Conservation (phyloP, 2,329 filamentous ascomycete species). For the Fusarium burgessii region DNA sequence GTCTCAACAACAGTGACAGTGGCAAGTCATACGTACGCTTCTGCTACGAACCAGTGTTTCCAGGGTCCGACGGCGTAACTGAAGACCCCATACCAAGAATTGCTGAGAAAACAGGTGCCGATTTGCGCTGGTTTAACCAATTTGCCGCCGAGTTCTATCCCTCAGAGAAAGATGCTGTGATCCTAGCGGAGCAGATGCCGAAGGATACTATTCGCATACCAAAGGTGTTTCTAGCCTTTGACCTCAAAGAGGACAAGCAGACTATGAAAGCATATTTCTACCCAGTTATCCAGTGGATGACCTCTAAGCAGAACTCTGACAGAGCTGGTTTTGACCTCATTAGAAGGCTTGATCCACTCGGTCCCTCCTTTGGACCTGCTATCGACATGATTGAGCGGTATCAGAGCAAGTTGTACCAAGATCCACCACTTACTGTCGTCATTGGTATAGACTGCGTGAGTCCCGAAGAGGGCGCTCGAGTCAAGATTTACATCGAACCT, state of each 20-base stretch:
- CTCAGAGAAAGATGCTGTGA: slow-evolving; percentile 21
- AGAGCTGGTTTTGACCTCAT: slow-evolving; percentile 39
- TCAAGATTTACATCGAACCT: slow-evolving; percentile 45
- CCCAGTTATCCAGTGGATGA: slow-evolving; percentile 44
- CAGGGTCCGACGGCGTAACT: slow-evolving; percentile 20
- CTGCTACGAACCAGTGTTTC: slow-evolving; percentile 28
- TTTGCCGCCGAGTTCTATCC: slow-evolving; percentile 40
- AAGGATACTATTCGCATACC: slow-evolving; percentile 36
- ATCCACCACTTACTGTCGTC: slow-evolving; percentile 39
- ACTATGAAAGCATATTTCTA: slow-evolving; percentile 45
- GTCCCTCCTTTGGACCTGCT: slow-evolving; percentile 19
- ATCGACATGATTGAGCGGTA: slow-evolving; percentile 38
- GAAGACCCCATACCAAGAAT: slow-evolving; percentile 10
- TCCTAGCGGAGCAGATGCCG: slow-evolving; percentile 26
- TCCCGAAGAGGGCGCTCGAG: slow-evolving; percentile 42
- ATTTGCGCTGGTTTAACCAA: slow-evolving; percentile 42
- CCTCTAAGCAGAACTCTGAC: slow-evolving; percentile 37
- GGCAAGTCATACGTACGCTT: slow-evolving; percentile 26
- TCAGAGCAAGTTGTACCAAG: slow-evolving; percentile 24
- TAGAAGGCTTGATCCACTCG: slow-evolving; percentile 37
- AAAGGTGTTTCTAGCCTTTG: slow-evolving; percentile 43
- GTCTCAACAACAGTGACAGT: slow-evolving; percentile 17
- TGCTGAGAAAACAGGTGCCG: not conserved
- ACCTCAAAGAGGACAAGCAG: slow-evolving; percentile 39
- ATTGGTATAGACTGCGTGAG: slow-evolving; percentile 46